Evolutionary conservation across 768 basidiomycete species (phyloP).

Genomic region (Fistulinella prunicolor): DNA sequence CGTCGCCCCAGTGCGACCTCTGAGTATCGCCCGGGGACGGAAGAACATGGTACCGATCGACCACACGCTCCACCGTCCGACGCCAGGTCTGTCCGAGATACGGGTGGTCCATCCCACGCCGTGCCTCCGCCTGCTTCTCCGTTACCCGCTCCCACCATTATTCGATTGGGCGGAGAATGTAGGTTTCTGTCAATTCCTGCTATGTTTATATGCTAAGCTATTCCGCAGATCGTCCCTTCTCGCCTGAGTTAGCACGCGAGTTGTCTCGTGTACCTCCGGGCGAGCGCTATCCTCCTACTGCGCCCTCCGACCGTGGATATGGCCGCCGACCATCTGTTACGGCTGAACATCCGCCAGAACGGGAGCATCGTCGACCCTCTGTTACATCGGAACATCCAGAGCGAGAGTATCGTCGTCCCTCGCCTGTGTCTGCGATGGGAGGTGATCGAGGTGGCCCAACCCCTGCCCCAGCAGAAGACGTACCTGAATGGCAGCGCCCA

Average conservation of each 20-base stretch:
- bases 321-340: no score
- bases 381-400: no score
- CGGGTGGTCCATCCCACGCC: neutral
- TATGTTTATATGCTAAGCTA: conserved; percentile 3
- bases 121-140: conserved; percentile 18
- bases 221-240: conserved; percentile 16
- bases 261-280: conserved; percentile 8
- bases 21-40: conserved; percentile 9
- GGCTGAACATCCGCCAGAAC: no score
- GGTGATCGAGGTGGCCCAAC: neutral
- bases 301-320: conserved; percentile 7
- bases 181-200: neutral
- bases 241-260: conserved; percentile 9
- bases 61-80: conserved; percentile 9
- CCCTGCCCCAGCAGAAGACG: neutral
- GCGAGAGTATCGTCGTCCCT: no score
- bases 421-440: no score
- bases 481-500: no score
- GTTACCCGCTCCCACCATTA: conserved; percentile 25
- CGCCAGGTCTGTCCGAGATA: conserved; percentile 6
- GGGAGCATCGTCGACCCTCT: no score
- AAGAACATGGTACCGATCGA: conserved; percentile 14
- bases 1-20: neutral
- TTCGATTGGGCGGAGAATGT: conserved; percentile 28
- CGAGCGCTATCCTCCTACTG: conserved; percentile 12